phyloP scores from a whole-genome alignment of 129 eudicot genomes.

The Flaveria sonorensis region DNA sequence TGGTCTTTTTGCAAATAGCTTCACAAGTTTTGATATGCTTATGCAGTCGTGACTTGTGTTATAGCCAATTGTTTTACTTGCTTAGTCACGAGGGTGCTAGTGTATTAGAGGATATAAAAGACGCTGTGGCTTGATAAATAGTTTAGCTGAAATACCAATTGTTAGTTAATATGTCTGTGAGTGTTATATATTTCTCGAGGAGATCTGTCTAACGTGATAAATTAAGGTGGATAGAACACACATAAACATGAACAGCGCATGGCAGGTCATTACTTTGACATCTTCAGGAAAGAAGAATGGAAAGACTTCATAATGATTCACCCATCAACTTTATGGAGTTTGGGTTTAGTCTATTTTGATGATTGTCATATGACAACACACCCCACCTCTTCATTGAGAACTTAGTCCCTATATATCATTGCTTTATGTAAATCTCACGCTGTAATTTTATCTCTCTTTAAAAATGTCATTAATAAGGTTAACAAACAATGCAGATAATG shows the following conservation, averaged over 20 bases:
- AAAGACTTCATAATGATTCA: background rate
- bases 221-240: no score
- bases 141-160: background rate
- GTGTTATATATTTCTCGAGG: background rate
- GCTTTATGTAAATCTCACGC: constrained; percentile 1
- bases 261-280: background rate
- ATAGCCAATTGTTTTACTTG: background rate
- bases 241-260: background rate
- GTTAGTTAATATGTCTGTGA: background rate
- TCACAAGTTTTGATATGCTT: constrained; percentile 18
- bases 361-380: background rate
- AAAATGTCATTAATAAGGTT: background rate
- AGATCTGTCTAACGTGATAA: no score
- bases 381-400: background rate
- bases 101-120: constrained; percentile 5
- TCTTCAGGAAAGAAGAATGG: background rate
- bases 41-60: background rate
- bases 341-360: no score
- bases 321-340: background rate
- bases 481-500: background rate
- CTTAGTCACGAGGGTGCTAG: constrained; percentile 7
- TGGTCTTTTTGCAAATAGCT: constrained; percentile 4
- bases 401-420: background rate
- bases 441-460: background rate
- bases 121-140: no score